Evolutionary conservation across 1,284 basidiomycete species (phyloP).

Genomic region (Sphagnurus paluster): DNA sequence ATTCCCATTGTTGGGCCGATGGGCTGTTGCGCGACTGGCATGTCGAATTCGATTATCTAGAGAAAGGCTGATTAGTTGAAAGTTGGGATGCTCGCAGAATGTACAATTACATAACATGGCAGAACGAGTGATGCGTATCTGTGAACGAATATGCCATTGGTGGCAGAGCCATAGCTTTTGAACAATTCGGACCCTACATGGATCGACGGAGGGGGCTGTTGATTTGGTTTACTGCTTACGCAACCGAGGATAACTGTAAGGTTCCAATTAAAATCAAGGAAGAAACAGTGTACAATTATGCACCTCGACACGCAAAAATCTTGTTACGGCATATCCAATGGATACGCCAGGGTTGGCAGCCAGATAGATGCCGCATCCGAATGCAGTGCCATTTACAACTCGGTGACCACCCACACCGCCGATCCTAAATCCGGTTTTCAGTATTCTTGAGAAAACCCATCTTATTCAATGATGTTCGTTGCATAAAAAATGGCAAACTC

Average conservation of each 20-base stretch:
- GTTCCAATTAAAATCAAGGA: neutral
- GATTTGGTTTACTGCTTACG: neutral
- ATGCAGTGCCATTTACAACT: constrained; percentile 1
- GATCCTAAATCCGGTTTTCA: neutral
- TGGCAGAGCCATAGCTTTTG: neutral
- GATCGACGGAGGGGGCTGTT: neutral
- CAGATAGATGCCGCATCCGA: constrained; percentile 4
- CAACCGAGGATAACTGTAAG: constrained; percentile 4
- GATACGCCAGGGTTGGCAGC: constrained; percentile 1
- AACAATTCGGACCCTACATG: constrained; percentile 1
- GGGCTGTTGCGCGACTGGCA: too few species aligned
- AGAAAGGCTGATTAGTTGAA: neutral
- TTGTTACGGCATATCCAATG: constrained; percentile 3
- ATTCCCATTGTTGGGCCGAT: too few species aligned
- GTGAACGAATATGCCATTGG: constrained; percentile 3
- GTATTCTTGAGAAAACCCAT: neutral
- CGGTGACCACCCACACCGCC: constrained; percentile 4
- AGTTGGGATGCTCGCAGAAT: neutral
- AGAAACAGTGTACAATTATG: neutral
- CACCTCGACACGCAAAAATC: constrained; percentile 9
- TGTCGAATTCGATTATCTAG: constrained; percentile 3
- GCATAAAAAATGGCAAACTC: neutral
- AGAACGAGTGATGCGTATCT: constrained; percentile 6
- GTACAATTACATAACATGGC: constrained; percentile 3
- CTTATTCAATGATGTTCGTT: too few species aligned